Evolutionary conservation across 768 basidiomycete species (phyloP), one percentile per base, ranked within the genome.

Genomic region (Mycena kentingensis): DNA sequence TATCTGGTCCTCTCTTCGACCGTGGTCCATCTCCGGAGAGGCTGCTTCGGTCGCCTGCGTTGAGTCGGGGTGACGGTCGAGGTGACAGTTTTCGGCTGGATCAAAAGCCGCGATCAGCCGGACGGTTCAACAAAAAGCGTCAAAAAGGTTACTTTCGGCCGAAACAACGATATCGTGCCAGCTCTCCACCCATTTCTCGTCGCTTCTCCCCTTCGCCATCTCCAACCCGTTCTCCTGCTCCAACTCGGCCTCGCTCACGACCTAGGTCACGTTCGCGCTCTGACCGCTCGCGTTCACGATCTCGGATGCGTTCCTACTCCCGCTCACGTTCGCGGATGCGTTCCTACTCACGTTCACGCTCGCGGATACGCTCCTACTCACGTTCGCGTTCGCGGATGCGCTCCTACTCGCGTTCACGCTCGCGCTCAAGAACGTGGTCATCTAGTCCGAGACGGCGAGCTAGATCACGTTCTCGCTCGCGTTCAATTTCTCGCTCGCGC

Each of bases 41-140:
- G 36, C 55, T 67, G 34, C 34, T 57, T 41, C 46, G 68, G 25
- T 61, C 69, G 28, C 39, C 60, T 22, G 53, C 57, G 46, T 34
- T 41, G 27, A 18, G 55, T 63, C 63, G 68, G 32, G 71, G 69
- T 42, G 83, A 85, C n/a, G n/a, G n/a, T n/a, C n/a, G n/a, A n/a
- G n/a, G n/a, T n/a, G n/a, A n/a, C n/a, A n/a, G n/a, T n/a, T 83
- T 83, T 69, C 77, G 80, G 41, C 80, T 81, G 45, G 39, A 71
- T 34, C 70, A 71, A 51, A 65, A 74, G 41, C 71, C 76, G 57
- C 76, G 79, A 34, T 59, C 69, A 7, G 70, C 70, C 42, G 65
- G 74, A 22, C 63, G 69, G 55, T 63, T 60, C 46, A 73, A 66
- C 42, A 77, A 87, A 63, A n/a, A n/a, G n/a, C n/a, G n/a, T n/a